phyloP scores from a whole-genome alignment of 75 land plant genomes.

The Sequoiadendron giganteum region DNA sequence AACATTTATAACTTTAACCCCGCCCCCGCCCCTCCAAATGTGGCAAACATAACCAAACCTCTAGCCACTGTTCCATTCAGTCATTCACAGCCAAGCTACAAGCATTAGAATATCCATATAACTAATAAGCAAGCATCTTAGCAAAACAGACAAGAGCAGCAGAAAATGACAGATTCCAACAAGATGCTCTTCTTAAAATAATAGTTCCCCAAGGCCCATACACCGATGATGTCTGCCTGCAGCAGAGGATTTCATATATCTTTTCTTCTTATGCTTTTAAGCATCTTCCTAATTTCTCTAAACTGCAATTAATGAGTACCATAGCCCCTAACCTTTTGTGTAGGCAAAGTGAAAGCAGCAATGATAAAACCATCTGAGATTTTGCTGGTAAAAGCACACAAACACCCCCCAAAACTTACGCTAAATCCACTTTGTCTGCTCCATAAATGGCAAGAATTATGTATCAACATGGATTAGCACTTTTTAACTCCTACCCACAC shows the following conservation, averaged over 20 bases:
- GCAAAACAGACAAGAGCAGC: background rate
- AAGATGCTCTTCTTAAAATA: background rate
- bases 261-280: background rate
- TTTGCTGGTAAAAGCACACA: background rate
- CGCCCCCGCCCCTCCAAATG: background rate
- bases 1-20: background rate
- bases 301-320: background rate
- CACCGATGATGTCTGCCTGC: background rate
- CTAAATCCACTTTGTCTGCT: background rate
- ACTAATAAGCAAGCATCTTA: background rate
- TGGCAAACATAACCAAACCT: background rate
- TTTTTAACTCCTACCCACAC: background rate
- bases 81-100: background rate
- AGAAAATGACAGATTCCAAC: conserved; percentile 2
- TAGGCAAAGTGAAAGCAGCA: background rate
- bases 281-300: background rate
- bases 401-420: background rate
- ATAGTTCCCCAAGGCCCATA: background rate
- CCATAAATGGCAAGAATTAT: background rate
- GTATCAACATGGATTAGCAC: background rate
- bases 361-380: background rate
- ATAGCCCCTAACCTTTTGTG: background rate
- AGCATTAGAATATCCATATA: background rate
- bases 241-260: background rate
- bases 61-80: background rate